Evolutionary conservation across 148 eudicot species (phyloP), one percentile per base, ranked within the genome.

Genomic region (Cornus kousa): DNA sequence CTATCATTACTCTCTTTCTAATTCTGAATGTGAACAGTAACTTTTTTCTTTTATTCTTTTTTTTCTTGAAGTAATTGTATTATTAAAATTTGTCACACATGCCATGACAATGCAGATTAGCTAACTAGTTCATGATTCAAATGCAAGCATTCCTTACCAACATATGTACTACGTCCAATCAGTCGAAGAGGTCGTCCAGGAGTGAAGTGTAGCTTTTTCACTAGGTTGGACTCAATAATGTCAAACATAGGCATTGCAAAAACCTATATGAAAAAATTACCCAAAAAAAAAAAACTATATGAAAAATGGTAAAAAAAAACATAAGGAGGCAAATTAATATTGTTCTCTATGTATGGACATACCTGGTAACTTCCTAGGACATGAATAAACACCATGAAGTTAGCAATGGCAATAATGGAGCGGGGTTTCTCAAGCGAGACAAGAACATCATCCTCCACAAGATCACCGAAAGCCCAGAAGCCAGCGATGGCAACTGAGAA

Each of bases 291-390:
- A 28, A 28, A 28, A 28, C 28, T 28, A 28, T 28, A 35, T 35
- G 37, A 35, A 35, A 35, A 35, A 35, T 35, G 37, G 37, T 35
- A 35, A 35, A 4, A 35, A 28, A 28, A 28, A 28, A 28, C 28
- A 28, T 28, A n/a, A n/a, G n/a, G 28, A 28, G 28, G 28, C 28
- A 28, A 28, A 28, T 28, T 1, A 28, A 28, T 28, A 28, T 28
- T 28, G 28, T 28, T 28, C 28, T 28, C 28, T 28, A 28, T 28
- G 28, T 28, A 10, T 32, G 14, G 46, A 7, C 1, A 60, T 79
- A 87, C 89, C 87, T 87, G 89, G 24, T 87, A 87, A 53, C 89
- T 76, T 16, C 89, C 89, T 39, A 87, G 69, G 16, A 87, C 89
- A 80, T 87, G 89, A 14, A 87, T 10, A 31, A 87, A 83, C 4